phyloP scores from a whole-genome alignment of 2,329 filamentous ascomycete species.

The Ophiostoma australiae region DNA sequence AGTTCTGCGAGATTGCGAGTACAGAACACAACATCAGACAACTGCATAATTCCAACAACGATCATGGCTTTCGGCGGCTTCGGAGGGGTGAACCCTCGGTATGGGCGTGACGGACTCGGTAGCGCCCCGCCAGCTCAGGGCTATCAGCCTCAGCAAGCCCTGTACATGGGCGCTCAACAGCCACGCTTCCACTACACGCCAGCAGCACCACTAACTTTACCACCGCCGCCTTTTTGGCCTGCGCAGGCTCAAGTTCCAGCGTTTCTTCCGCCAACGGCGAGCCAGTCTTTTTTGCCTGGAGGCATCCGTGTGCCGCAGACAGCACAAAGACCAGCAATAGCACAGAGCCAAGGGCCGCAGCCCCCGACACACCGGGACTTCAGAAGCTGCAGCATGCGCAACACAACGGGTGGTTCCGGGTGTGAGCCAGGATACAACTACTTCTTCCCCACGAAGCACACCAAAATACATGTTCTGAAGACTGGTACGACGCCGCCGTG shows the following conservation, averaged over 20 bases:
- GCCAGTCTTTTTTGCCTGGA: background rate
- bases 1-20: background rate
- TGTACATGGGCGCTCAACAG: background rate
- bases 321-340: slow-evolving; percentile 26
- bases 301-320: slow-evolving; percentile 24
- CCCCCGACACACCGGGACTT: slow-evolving; percentile 43
- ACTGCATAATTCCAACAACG: background rate
- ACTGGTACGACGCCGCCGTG: slow-evolving; percentile 46
- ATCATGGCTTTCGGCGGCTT: slow-evolving; percentile 21
- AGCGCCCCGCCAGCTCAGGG: background rate
- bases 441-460: slow-evolving; percentile 54
- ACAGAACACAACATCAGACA: background rate
- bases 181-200: background rate
- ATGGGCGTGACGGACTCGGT: slow-evolving; percentile 26
- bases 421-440: slow-evolving; percentile 61
- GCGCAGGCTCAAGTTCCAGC: background rate
- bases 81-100: slow-evolving; percentile 29
- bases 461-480: slow-evolving; percentile 56
- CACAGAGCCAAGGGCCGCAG: slow-evolving; percentile 36
- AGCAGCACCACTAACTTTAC: background rate
- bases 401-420: slow-evolving; percentile 53
- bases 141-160: background rate
- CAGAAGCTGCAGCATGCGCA: slow-evolving; percentile 51
- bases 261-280: background rate
- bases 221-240: background rate